phyloP scores from a whole-genome alignment of 2,329 filamentous ascomycete genomes.

The Hyphodiscus sp. region DNA sequence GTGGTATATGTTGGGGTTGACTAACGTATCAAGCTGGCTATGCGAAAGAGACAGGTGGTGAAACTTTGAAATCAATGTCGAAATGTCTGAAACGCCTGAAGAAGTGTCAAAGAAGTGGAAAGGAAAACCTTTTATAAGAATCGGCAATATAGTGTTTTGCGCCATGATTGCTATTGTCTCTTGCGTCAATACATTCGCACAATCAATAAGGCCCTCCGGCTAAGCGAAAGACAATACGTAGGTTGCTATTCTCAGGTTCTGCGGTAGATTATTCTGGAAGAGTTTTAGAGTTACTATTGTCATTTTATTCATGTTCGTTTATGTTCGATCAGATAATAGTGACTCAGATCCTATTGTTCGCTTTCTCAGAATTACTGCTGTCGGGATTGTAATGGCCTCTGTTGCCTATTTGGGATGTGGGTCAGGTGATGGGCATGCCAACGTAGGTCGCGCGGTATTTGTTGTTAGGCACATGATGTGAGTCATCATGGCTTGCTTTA shows the following conservation, averaged over 20 bases:
- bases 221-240: background rate
- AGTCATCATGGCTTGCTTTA: too few species aligned
- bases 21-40: background rate
- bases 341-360: background rate
- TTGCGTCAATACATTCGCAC: background rate
- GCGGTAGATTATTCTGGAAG: background rate
- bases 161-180: background rate
- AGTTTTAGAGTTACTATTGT: background rate
- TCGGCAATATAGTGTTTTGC: background rate
- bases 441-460: too few species aligned
- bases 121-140: background rate
- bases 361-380: background rate
- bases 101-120: background rate
- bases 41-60: background rate
- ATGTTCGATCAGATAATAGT: background rate
- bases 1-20: too few species aligned
- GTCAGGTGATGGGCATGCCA: background rate
- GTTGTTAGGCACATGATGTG: too few species aligned
- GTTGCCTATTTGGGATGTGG: background rate
- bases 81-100: background rate
- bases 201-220: background rate
- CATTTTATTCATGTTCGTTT: background rate
- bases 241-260: background rate
- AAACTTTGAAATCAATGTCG: background rate
- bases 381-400: background rate